A percentile compares a stretch with the other conserved stretches of the same genome.
Conservation (phyloP, 306 rosid species). For the Begonia fuchsioides region DNA sequence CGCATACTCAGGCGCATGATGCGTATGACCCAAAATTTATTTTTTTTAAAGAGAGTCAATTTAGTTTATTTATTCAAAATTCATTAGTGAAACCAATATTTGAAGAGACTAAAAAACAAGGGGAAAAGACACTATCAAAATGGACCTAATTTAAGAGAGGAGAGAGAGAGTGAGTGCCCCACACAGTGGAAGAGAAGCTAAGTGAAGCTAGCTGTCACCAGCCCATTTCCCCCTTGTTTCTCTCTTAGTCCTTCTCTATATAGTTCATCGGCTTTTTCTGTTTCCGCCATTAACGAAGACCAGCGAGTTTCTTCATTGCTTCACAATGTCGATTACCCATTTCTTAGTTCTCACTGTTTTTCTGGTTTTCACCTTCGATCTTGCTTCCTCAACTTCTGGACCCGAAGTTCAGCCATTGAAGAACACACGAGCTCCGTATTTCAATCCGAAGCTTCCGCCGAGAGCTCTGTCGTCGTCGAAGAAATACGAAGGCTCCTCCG, state of each 20-base stretch:
- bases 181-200: neutral
- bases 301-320: neutral
- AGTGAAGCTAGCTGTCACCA: constrained; percentile 4
- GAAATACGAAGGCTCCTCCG: constrained; percentile 68
- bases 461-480: constrained; percentile 44
- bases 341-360: neutral
- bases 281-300: neutral
- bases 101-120: too few species aligned
- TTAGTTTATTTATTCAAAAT: too few species aligned
- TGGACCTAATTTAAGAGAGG: too few species aligned
- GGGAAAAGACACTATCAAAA: too few species aligned
- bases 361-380: neutral
- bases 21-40: too few species aligned
- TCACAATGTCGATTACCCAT: neutral
- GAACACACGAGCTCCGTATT: constrained; percentile 7
- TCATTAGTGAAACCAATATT: too few species aligned
- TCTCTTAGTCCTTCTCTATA: neutral
- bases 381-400: neutral
- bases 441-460: constrained; percentile 63
- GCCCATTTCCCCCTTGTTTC: neutral
- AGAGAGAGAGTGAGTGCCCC: neutral
- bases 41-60: too few species aligned
- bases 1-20: too few species aligned
- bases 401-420: constrained; percentile 18
- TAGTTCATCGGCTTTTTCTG: neutral